A percentile compares a stretch with the other conserved stretches of the same genome.
phyloP scores from a whole-genome alignment of 805 yeast species.

The Cyberlindnera mycetangii region DNA sequence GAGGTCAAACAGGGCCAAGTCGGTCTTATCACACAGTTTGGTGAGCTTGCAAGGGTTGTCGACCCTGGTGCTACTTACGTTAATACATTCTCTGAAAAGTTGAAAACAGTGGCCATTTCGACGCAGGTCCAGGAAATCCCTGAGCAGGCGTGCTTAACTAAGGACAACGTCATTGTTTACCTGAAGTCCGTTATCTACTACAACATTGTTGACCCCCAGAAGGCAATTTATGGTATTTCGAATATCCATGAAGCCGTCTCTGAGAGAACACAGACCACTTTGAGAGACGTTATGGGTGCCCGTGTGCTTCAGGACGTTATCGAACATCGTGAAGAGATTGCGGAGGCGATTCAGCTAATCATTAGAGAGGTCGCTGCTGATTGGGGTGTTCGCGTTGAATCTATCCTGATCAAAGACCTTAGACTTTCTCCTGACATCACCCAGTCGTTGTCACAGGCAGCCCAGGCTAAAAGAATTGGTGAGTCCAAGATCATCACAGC shows the following conservation, averaged over 20 bases:
- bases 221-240: conserved; percentile 56
- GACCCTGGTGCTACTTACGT: conserved; percentile 69
- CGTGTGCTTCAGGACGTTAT: conserved; percentile 66
- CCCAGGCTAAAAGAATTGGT: conserved; percentile 73
- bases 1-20: conserved; percentile 64
- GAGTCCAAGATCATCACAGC: conserved; percentile 75
- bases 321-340: conserved; percentile 70
- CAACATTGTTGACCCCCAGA: conserved; percentile 65
- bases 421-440: conserved; percentile 52
- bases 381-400: conserved; percentile 72
- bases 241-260: conserved; percentile 52
- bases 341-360: conserved; percentile 57
- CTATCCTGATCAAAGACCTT: conserved; percentile 66
- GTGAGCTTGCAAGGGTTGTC: conserved; percentile 59
- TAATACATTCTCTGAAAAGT: conserved; percentile 60
- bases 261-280: conserved; percentile 70
- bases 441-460: conserved; percentile 64
- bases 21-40: conserved; percentile 64
- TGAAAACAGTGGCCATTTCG: conserved; percentile 50
- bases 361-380: conserved; percentile 58
- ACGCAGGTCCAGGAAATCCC: conserved; percentile 62
- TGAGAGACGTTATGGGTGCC: conserved; percentile 69
- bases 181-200: conserved; percentile 66
- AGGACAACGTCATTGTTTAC: conserved; percentile 62
- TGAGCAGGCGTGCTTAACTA: conserved; percentile 66